A percentile compares a stretch with the other conserved stretches of the same genome.
Conservation (phyloP, 768 basidiomycete species). For the Hygrophoropsis aurantiaca region DNA sequence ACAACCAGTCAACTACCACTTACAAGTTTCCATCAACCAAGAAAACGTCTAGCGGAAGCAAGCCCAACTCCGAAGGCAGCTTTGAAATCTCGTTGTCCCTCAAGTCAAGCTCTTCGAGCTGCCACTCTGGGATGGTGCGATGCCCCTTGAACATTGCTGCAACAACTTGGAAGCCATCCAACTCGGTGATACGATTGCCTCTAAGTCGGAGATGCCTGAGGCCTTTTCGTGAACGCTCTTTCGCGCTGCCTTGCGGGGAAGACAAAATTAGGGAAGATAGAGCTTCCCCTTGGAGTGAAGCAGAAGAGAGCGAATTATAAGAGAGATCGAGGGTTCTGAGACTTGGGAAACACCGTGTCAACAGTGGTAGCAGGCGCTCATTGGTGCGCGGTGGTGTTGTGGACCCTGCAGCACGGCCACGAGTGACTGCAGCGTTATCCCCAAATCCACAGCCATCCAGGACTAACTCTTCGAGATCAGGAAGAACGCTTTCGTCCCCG, state of each 20-base stretch:
- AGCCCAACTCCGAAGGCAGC: conserved; percentile 67
- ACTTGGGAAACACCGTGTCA: conserved; percentile 69
- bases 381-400: conserved; percentile 42
- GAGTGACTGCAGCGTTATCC: conserved; percentile 54
- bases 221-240: conserved; percentile 41
- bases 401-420: conserved; percentile 28
- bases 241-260: conserved; percentile 20
- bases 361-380: conserved; percentile 56
- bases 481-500: conserved; percentile 47
- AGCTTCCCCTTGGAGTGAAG: conserved; percentile 46
- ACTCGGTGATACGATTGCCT: conserved; percentile 62
- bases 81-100: conserved; percentile 78
- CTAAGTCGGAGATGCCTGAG: conserved; percentile 65
- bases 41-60: conserved; percentile 77
- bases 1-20: conserved; percentile 28
- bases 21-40: conserved; percentile 84
- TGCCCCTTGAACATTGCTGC: conserved; percentile 69
- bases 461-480: conserved; percentile 69
- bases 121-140: conserved; percentile 64
- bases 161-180: conserved; percentile 61
- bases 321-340: conserved; percentile 70
- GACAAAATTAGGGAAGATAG: conserved; percentile 54
- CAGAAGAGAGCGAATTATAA: conserved; percentile 66
- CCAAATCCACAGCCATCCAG: conserved; percentile 72
- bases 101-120: conserved; percentile 79